Evolutionary conservation across 2,329 filamentous ascomycete genomes (phyloP).

Genomic region (Byssothecium circinans): DNA sequence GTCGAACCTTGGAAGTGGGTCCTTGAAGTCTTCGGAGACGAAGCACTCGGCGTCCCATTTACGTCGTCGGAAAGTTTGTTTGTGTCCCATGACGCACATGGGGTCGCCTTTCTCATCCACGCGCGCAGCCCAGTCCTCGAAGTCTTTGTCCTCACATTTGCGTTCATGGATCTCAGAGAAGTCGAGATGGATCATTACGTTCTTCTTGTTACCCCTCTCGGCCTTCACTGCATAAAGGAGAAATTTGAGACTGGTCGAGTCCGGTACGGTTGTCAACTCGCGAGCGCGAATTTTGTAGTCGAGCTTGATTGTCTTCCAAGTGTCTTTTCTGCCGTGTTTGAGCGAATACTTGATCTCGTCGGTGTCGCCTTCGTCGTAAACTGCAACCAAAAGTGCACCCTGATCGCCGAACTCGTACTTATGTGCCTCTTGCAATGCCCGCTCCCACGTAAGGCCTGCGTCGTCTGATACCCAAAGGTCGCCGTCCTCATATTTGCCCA

Average conservation of each 20-base stretch:
- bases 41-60: constrained; percentile 91
- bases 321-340: constrained; percentile 73
- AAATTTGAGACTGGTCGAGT: constrained; percentile 92
- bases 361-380: constrained; percentile 68
- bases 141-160: constrained; percentile 74
- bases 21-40: constrained; percentile 80
- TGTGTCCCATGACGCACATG: constrained; percentile 94
- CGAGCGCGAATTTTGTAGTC: constrained; percentile 70
- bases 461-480: constrained; percentile 88
- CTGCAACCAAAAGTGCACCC: constrained; percentile 82
- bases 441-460: constrained; percentile 81
- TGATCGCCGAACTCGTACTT: constrained; percentile 97
- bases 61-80: constrained; percentile 79
- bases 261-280: constrained; percentile 82
- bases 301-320: constrained; percentile 74
- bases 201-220: constrained; percentile 52
- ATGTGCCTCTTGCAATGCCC: constrained; percentile 76
- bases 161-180: constrained; percentile 79
- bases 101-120: constrained; percentile 77
- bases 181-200: constrained; percentile 74
- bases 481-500: constrained; percentile 72
- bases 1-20: constrained; percentile 69
- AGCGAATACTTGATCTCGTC: constrained; percentile 75
- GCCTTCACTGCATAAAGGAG: constrained; percentile 65
- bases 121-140: constrained; percentile 87